phyloP scores from a whole-genome alignment of 306 rosid species.

The Citrullus amarus region DNA sequence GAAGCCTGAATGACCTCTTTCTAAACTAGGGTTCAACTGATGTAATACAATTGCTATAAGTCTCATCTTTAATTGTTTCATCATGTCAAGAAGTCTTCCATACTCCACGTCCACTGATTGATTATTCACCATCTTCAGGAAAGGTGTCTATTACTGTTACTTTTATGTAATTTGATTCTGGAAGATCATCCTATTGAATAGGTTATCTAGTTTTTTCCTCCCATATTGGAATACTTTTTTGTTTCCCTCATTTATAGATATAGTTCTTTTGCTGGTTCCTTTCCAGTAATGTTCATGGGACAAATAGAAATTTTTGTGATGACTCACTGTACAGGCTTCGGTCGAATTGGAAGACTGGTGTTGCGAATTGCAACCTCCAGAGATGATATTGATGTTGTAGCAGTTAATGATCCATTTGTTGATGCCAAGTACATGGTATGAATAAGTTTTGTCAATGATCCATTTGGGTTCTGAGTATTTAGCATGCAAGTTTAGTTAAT shows the following conservation, averaged over 20 bases:
- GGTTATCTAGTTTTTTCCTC: not conserved
- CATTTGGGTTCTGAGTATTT: constrained; percentile 65
- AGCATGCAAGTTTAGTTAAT: constrained; percentile 46
- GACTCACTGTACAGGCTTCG: constrained; percentile 52
- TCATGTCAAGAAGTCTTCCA: not conserved
- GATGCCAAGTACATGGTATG: constrained; percentile 93
- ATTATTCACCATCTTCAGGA: not conserved
- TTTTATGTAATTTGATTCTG: not conserved
- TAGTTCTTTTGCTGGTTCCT: not conserved
- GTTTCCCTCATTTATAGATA: not conserved
- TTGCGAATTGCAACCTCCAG: constrained; percentile 65
- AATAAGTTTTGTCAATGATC: constrained; percentile 50
- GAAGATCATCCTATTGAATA: not conserved
- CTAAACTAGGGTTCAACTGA: not conserved
- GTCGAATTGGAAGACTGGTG: constrained; percentile 96
- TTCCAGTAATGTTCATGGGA: not conserved
- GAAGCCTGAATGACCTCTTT: not conserved
- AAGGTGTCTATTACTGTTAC: not conserved
- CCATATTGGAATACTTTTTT: not conserved
- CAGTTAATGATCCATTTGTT: constrained; percentile 87
- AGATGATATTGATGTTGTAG: constrained; percentile 86
- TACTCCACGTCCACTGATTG: not conserved
- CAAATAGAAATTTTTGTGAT: not conserved
- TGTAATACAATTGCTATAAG: not conserved
- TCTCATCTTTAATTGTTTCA: not conserved